Evolutionary conservation across 352 stramenopile genomes (phyloP).

Genomic region (Globisporangium parvum): DNA sequence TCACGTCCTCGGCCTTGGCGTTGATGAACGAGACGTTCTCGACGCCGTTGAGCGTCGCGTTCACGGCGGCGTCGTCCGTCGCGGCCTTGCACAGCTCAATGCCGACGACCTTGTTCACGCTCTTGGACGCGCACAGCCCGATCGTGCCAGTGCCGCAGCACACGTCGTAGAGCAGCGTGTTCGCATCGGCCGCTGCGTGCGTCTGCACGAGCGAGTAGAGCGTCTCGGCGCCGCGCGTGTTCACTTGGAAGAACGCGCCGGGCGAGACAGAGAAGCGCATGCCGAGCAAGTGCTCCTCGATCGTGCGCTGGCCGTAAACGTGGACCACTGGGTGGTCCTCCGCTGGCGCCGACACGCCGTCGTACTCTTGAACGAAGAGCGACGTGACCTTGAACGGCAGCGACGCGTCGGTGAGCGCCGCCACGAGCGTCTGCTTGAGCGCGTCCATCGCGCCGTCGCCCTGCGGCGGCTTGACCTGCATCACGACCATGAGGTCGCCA

Average conservation of each 20-base stretch:
- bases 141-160: constrained; percentile 99
- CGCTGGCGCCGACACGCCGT: constrained; percentile 80
- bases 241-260: constrained; percentile 95
- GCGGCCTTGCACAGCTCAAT: constrained; percentile 88
- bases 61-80: constrained; percentile 86
- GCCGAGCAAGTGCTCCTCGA: constrained; percentile 84
- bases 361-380: constrained; percentile 92
- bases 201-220: constrained; percentile 96
- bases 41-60: constrained; percentile 82
- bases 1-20: constrained; percentile 89
- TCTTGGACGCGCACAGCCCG: constrained; percentile 90
- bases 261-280: constrained; percentile 89
- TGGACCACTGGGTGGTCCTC: constrained; percentile 87
- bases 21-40: constrained; percentile 89
- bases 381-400: constrained; percentile 69
- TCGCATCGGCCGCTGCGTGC: constrained; percentile 55
- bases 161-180: constrained; percentile 95
- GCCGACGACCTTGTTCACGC: constrained; percentile 72
- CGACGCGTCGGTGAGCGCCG: constrained; percentile 32
- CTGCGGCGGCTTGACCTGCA: constrained; percentile 59
- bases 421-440: constrained; percentile 39
- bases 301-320: constrained; percentile 56
- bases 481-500: constrained; percentile 68
- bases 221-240: constrained; percentile 92
- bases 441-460: constrained; percentile 28